Base-by-base conservation (phyloP, 1,139 yeast species). In the Blastobotrys serpentis region DNA sequence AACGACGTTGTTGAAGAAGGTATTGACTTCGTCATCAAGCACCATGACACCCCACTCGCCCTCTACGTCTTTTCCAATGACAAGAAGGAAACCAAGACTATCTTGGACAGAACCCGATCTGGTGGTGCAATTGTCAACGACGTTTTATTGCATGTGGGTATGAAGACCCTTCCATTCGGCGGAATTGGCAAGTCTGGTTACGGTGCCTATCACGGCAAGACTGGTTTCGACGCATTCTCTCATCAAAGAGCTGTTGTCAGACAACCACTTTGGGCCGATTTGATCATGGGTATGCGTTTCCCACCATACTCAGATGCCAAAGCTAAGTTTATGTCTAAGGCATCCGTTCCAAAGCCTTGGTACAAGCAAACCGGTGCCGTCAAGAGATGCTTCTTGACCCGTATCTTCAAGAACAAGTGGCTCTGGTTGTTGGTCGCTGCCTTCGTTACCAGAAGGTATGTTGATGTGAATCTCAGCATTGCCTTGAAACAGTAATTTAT, bases 101-200 rank as follows among this genome's bases (percentile, higher is more conserved):
- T 89, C 47, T 67, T 77, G 52, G 66, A 70, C 4, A 62, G 72
- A 14, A 71, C 88, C 21, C 77, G 95, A 59, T 83, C 95, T 0
- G 98, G 98, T 21, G 88, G 79, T 10, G 72, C 82, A 14, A 65
- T 81, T 41, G 71, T 87, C 53, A 88, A 89, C 62, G 97, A 90
- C 55, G 76, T 82, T 0, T 51, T 88, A 48, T 56, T 87, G 61
- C 96, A 89, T 54, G 89, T 79, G 40, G 90, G 79, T 0, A 74
- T 86, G 50, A 57, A 74, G 13, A 75, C 76, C 51, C 79, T 88
- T 4, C 98, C 98, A 25, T 90, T 92, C 68, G 98, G 98, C 36
- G 98, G 98, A 33, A 70, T 89, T 51, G 97, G 98, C 16, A 65
- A 69, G 26, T 86, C 96, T 0, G 98, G 98, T 0, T 69, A 73